These are phyloP conservation scores for Talaromyces nanjingensis DNA, from an alignment of 495 filamentous ascomycete genomes.

Conservation along the genomic window DNA sequence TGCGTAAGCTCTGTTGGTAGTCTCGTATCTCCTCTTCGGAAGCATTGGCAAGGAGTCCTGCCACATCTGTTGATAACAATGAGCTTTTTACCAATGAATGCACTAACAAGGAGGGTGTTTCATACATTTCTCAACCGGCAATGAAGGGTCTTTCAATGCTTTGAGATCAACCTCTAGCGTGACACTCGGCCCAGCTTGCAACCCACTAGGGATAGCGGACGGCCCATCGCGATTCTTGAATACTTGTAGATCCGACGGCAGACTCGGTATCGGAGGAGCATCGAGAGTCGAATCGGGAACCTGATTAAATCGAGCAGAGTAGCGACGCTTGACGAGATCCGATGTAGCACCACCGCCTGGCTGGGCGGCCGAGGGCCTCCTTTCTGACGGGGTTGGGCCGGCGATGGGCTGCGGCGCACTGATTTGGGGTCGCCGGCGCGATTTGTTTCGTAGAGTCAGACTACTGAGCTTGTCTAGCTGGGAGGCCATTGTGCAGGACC, in stretches of 20 bases:
- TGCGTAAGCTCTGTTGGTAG: slow-evolving; percentile 68
- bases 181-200: slow-evolving; percentile 30
- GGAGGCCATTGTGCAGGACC: slow-evolving; percentile 5
- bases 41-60: slow-evolving; percentile 75
- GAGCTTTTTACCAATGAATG: neutral
- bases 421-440: slow-evolving; percentile 68
- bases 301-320: slow-evolving; percentile 84
- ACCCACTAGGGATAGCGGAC: slow-evolving; percentile 37
- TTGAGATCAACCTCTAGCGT: slow-evolving; percentile 57
- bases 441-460: slow-evolving; percentile 72
- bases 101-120: neutral
- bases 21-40: slow-evolving; percentile 89
- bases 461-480: slow-evolving; percentile 36
- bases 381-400: slow-evolving; percentile 41
- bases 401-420: slow-evolving; percentile 80
- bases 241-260: slow-evolving; percentile 46
- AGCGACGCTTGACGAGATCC: slow-evolving; percentile 89
- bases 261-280: slow-evolving; percentile 59
- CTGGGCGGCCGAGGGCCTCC: slow-evolving; percentile 23
- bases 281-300: slow-evolving; percentile 60
- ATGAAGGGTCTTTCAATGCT: slow-evolving; percentile 70
- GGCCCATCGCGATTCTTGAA: slow-evolving; percentile 39
- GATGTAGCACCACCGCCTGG: slow-evolving; percentile 54
- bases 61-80: slow-evolving; percentile 50
- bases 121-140: slow-evolving; percentile 59